phyloP scores from a whole-genome alignment of 2,329 filamentous ascomycete genomes.

The Paraconiothyrium brasiliense region DNA sequence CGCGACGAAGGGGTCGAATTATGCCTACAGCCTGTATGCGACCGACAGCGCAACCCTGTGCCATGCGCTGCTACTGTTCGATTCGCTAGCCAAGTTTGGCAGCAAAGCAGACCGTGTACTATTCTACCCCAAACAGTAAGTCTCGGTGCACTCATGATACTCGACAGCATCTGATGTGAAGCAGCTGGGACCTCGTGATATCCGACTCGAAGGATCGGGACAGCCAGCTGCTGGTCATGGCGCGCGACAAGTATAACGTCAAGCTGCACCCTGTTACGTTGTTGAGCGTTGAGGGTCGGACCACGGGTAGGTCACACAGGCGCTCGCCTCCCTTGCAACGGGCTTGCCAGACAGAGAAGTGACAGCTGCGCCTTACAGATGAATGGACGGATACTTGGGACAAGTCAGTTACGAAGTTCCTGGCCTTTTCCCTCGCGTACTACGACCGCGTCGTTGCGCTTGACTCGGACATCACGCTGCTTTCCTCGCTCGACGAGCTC shows the following conservation, averaged over 20 bases:
- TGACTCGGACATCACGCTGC: slow-evolving; percentile 71
- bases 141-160: neutral
- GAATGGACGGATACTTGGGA: slow-evolving; percentile 63
- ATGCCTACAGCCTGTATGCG: slow-evolving; percentile 56
- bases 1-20: slow-evolving; percentile 50
- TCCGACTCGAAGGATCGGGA: slow-evolving; percentile 44
- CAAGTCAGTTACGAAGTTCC: slow-evolving; percentile 72
- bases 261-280: slow-evolving; percentile 59
- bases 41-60: slow-evolving; percentile 55
- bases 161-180: neutral
- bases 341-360: slow-evolving; percentile 13
- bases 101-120: slow-evolving; percentile 58
- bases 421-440: slow-evolving; percentile 73
- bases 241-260: slow-evolving; percentile 60
- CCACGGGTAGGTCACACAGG: slow-evolving; percentile 37
- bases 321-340: slow-evolving; percentile 18
- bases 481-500: slow-evolving; percentile 73
- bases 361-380: slow-evolving; percentile 33
- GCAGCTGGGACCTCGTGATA: slow-evolving; percentile 43
- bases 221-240: slow-evolving; percentile 59
- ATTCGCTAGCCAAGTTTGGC: slow-evolving; percentile 52
- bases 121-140: slow-evolving; percentile 52
- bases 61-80: slow-evolving; percentile 57
- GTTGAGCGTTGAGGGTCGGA: slow-evolving; percentile 46
- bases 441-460: slow-evolving; percentile 67